Evolutionary conservation across 768 basidiomycete genomes (phyloP), one percentile per base, ranked within the genome.

Genomic region (Dioszegia aurantiaca): DNA sequence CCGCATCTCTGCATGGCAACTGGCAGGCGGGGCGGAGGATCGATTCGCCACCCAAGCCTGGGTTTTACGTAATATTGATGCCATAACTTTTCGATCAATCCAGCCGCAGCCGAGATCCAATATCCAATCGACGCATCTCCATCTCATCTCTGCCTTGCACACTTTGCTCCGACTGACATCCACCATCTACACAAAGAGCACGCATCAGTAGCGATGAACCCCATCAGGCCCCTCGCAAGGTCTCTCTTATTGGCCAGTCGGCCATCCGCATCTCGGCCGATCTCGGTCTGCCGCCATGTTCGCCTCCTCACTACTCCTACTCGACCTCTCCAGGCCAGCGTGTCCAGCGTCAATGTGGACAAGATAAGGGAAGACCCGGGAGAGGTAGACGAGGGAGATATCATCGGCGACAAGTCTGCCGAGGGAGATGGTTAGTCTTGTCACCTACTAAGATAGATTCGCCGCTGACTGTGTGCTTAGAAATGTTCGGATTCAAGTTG

Each of bases 401-500:
- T 60, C 23, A 57, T 72, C 16, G 65, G 64, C 37, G 55, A 49
- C 23, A 57, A 63, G 27, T 47, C 17, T 36, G 55, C 61, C 17
- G 53, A 48, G 28, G 70, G 70, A n/a, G 63, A 69, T 37, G 68
- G 70, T 72, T 44, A 54, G 69, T 63, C 27, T 21, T 31, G 6
- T 26, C 33, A 36, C 33, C 30, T 37, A 36, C 3, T 6, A 23
- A 40, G 17, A 19, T 2, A 1, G 16, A 31, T 49, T 43, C 40
- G 36, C 31, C 37, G 24, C 62, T 53, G 30, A 57, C 28, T 36
- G 6, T 33, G 6, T 33, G 11, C 27, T 4, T 46, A 68, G 72
- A 70, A 42, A 70, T 73, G 66, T 76, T 76, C 47, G 75, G 75
- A 9, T 76, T 76, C 71, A 74, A 74, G 58, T 47, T 76, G 12